A percentile compares a stretch with the other conserved stretches of the same genome.
Evolutionary conservation across 352 stramenopile genomes (phyloP).

Genomic region (Globisporangium orthogonon): DNA sequence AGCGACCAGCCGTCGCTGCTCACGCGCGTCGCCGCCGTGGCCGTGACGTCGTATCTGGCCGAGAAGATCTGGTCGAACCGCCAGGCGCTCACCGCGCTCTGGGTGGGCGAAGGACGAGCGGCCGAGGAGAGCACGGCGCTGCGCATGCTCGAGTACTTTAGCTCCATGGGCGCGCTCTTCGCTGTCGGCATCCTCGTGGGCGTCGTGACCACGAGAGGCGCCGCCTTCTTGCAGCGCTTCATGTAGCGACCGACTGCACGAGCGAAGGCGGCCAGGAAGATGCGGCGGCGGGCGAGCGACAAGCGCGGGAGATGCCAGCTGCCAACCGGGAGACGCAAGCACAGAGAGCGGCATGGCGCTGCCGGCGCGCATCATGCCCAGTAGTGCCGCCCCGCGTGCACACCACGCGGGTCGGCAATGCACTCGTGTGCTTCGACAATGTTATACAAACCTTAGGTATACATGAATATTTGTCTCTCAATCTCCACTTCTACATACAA

Average conservation of each 20-base stretch:
- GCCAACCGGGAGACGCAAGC: too few species aligned
- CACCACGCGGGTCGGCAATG: too few species aligned
- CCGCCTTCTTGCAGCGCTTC: conserved; percentile 15
- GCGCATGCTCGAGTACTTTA: conserved; percentile 68
- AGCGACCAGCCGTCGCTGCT: conserved; percentile 33
- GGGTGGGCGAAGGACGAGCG: conserved; percentile 58
- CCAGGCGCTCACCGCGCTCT: conserved; percentile 45
- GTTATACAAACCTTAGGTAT: neutral
- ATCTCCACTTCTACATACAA: neutral
- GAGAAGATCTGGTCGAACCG: conserved; percentile 82
- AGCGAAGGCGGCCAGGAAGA: neutral
- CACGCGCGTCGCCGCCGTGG: conserved; percentile 53
- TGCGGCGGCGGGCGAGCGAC: too few species aligned
- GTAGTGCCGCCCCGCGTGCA: too few species aligned
- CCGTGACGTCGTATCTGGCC: conserved; percentile 59
- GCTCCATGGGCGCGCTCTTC: conserved; percentile 75
- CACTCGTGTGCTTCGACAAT: neutral
- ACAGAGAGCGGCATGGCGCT: too few species aligned
- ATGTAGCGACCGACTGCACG: neutral
- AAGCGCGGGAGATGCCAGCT: too few species aligned
- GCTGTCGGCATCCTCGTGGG: conserved; percentile 61
- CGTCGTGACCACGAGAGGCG: conserved; percentile 32
- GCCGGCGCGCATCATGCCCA: too few species aligned
- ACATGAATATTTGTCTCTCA: neutral
- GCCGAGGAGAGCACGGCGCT: conserved; percentile 56